phyloP scores from a whole-genome alignment of 169 alveolate genomes.

The Plasmodium falciparum region DNA sequence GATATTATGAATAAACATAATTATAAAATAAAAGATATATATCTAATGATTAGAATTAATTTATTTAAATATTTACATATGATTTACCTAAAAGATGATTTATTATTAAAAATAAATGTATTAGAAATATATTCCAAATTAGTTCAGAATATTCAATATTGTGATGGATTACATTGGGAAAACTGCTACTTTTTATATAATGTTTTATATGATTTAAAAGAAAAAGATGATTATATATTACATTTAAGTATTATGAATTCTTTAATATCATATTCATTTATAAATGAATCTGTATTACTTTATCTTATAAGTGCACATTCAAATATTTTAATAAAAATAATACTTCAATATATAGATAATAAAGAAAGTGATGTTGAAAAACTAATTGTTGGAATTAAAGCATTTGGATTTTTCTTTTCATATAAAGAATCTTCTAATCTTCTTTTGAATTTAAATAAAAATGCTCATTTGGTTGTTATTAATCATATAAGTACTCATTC shows the following conservation, averaged over 20 bases:
- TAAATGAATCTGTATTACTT: conserved; percentile 17
- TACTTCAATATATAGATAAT: conserved; percentile 17
- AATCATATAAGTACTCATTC: conserved; percentile 64
- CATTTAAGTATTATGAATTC: conserved; percentile 68
- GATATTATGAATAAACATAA: conserved; percentile 43
- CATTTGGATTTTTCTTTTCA: conserved; percentile 70
- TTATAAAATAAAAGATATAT: conserved; percentile 15
- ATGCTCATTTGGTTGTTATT: conserved; percentile 23
- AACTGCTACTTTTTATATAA: conserved; percentile 25
- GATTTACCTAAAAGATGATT: conserved; percentile 61
- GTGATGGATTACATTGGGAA: not conserved
- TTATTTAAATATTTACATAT: conserved; percentile 57
- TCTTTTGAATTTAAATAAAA: conserved; percentile 14
- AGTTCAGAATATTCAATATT: conserved; percentile 19
- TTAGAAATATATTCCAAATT: conserved; percentile 64
- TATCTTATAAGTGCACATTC: conserved; percentile 35
- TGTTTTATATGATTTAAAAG: conserved; percentile 29
- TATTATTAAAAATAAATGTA: conserved; percentile 71
- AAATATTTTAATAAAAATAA: conserved; percentile 34
- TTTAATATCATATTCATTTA: conserved; percentile 30
- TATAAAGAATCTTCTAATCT: conserved; percentile 20
- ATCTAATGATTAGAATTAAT: conserved; percentile 49
- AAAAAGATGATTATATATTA: conserved; percentile 24
- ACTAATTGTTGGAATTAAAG: conserved; percentile 52
- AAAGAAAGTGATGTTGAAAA: conserved; percentile 28